Evolutionary conservation across 768 basidiomycete genomes (phyloP), one percentile per base, ranked within the genome.

Genomic region (Lyophyllum decastes): DNA sequence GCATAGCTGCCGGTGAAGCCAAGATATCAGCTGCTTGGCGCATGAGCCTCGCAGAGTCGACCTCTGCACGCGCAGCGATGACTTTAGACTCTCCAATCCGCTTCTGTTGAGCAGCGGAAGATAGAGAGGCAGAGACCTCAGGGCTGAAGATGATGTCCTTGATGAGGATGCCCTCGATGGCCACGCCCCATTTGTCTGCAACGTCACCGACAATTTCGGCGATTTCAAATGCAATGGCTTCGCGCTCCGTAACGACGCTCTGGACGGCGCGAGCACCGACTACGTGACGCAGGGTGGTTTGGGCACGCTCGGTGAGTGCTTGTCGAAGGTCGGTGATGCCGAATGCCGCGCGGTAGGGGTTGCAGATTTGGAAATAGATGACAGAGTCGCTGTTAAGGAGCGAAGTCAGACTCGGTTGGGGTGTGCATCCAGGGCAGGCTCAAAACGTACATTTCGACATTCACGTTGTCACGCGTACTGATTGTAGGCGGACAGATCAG

Each of bases 201-300:
- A 94, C 83, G 71, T 94, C 90, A 25, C 89, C 91, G 27, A 98
- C 94, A 56, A 97, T 95, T 73, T 96, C 93, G 52, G 94, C 96
- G 60, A 98, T 97, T 74, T 98, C 95, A 67, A 90, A 89, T 10
- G 95, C 95, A 62, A 97, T 94, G 41, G 90, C 94, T 67, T 98
- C 96, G 60, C 96, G 92, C 75, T 98, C 96, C 2, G 95, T 96
- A 60, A 98, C 93, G 57, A 98, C 91, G 65, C 85, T 88, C 73
- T 98, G 96, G n/a, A 98, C 92, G 0, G 90, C 88, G 22, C 94
- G 89, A 2, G 94, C 92, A 61, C 96, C 96, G 33, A 97, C 94
- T 70, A 98, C 95, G 67, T 98, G 94, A n/a, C 96, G 87, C 21
- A 98, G 82, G 16, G 96, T 99, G 2, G 96, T 98, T 77, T 97